Evolutionary conservation across 2,329 filamentous ascomycete species (phyloP).

Genomic region (Fusarium drepaniforme): DNA sequence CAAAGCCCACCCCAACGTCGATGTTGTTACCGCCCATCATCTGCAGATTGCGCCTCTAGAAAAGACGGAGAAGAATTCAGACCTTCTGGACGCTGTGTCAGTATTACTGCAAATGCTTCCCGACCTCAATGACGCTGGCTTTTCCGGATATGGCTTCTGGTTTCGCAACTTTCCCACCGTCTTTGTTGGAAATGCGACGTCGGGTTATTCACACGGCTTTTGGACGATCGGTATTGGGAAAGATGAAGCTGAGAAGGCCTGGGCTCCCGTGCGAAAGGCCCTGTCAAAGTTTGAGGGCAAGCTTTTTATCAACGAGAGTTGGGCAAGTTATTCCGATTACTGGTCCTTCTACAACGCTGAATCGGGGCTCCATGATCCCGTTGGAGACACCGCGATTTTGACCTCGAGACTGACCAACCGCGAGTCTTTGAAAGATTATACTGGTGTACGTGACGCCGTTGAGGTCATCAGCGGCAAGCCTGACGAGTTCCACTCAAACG

Average conservation of each 20-base stretch:
- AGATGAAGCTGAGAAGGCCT: constrained; percentile 13
- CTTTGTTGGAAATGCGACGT: constrained; percentile 28
- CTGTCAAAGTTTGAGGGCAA: constrained; percentile 18
- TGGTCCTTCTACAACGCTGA: constrained; percentile 28
- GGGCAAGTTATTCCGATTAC: constrained; percentile 26
- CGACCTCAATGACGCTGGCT: constrained; percentile 33
- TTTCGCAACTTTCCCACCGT: constrained; percentile 21
- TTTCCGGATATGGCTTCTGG: constrained; percentile 30
- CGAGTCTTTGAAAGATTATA: neutral
- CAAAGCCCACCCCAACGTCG: constrained; percentile 25
- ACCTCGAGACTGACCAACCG: constrained; percentile 25
- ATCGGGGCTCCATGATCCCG: constrained; percentile 17
- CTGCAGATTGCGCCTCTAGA: constrained; percentile 11
- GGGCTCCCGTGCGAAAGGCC: constrained; percentile 14
- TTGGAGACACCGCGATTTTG: constrained; percentile 14
- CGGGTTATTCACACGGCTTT: constrained; percentile 23
- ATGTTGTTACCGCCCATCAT: constrained; percentile 19
- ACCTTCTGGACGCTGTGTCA: constrained; percentile 19
- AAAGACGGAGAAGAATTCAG: constrained; percentile 21
- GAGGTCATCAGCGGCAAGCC: constrained; percentile 30
- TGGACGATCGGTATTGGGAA: constrained; percentile 13
- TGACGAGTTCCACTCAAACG: constrained; percentile 13
- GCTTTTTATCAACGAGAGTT: constrained; percentile 28
- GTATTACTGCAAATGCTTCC: constrained; percentile 12
- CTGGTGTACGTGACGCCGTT: constrained; percentile 5